phyloP scores from a whole-genome alignment of 2,329 filamentous ascomycete species.

The Alternaria sp. region DNA sequence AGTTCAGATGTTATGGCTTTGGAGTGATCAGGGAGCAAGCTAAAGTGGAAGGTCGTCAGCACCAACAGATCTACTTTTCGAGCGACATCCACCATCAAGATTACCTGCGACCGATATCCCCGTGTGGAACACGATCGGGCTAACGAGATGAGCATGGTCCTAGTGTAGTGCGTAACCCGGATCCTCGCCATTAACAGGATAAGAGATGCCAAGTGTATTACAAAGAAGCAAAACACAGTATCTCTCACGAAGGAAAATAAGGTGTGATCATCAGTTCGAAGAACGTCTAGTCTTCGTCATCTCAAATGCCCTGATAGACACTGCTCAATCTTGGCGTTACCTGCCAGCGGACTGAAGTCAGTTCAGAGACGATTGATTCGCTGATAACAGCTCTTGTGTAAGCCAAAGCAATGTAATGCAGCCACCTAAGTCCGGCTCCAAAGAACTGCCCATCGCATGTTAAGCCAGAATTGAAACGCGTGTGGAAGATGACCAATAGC shows the following conservation, averaged over 20 bases:
- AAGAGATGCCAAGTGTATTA: background rate
- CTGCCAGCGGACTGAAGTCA: too few relatives aligned
- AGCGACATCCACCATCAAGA: background rate
- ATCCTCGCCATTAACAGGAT: background rate
- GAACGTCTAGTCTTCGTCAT: background rate
- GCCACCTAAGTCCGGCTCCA: too few relatives aligned
- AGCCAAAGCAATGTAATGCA: too few relatives aligned
- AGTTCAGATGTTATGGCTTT: background rate
- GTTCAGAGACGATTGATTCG: too few relatives aligned
- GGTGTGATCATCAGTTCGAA: background rate
- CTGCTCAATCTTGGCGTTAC: too few relatives aligned
- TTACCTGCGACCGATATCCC: background rate
- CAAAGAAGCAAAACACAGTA: background rate
- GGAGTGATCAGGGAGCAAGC: background rate
- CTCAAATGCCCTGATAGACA: too few relatives aligned
- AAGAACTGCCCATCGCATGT: background rate
- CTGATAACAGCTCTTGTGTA: too few relatives aligned
- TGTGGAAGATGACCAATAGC: background rate
- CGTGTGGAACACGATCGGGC: background rate
- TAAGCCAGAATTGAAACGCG: background rate
- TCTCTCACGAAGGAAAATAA: background rate
- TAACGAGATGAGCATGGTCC: background rate
- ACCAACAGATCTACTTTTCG: background rate
- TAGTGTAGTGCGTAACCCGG: background rate
- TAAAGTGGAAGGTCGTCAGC: background rate